Conservation (phyloP, 2,329 filamentous ascomycete genomes). For the Phyllosticta paracitricarpa region DNA sequence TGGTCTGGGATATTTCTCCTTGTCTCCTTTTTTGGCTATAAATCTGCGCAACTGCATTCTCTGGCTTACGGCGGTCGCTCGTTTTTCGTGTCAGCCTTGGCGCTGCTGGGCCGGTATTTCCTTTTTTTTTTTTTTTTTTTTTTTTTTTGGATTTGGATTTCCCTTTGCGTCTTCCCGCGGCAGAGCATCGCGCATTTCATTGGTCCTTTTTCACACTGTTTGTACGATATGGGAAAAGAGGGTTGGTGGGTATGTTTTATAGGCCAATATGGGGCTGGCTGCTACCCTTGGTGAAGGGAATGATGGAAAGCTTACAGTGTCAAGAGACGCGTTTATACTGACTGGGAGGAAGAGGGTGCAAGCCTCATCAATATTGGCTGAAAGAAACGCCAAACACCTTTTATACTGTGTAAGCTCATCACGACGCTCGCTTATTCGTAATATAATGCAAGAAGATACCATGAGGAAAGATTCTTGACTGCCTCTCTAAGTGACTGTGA, state of each 20-base stretch:
- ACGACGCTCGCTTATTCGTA: background rate
- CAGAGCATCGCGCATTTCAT: background rate
- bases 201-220: background rate
- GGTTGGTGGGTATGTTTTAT: background rate
- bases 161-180: background rate
- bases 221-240: background rate
- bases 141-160: no score
- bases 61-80: conserved; percentile 2
- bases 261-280: background rate
- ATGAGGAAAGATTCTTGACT: background rate
- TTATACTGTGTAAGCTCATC: background rate
- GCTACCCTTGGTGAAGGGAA: background rate
- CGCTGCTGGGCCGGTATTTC: conserved; percentile 9
- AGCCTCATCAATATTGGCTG: background rate
- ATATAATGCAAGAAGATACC: background rate
- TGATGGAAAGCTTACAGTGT: background rate
- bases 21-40: conserved; percentile 7
- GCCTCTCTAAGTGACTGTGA: no score
- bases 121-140: no score
- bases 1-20: background rate
- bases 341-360: background rate
- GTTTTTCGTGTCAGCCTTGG: conserved; percentile 10
- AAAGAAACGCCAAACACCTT: background rate
- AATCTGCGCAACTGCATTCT: conserved; percentile 3
- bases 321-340: background rate